These are phyloP conservation scores for Chlorella ohadii DNA, from an alignment of 139 green algal species.

Conservation along the genomic window DNA sequence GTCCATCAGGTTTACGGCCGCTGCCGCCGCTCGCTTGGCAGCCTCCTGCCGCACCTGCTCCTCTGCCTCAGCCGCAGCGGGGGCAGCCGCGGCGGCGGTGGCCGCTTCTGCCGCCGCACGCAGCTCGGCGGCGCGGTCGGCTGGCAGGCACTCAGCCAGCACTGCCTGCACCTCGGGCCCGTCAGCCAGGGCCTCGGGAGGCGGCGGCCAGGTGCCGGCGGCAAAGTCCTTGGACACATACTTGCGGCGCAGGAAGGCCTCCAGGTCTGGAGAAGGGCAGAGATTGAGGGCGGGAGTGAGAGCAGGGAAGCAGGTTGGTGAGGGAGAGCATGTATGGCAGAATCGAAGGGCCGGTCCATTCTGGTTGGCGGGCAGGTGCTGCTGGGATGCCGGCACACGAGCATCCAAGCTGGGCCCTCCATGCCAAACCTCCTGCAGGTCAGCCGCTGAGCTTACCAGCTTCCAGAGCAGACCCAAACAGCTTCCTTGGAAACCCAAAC, in stretches of 20 bases:
- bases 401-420: too few relatives aligned
- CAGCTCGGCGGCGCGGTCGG: neutral
- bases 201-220: slow-evolving; percentile 23
- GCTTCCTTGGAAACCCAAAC: too few relatives aligned
- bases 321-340: too few relatives aligned
- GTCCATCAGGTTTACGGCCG: slow-evolving; percentile 36
- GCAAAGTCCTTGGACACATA: slow-evolving; percentile 35
- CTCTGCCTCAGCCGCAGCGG: neutral
- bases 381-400: too few relatives aligned
- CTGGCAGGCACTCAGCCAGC: slow-evolving; percentile 16
- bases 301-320: too few relatives aligned
- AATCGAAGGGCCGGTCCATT: too few relatives aligned
- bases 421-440: too few relatives aligned
- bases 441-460: too few relatives aligned
- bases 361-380: too few relatives aligned
- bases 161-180: slow-evolving; percentile 1
- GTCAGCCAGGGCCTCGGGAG: neutral
- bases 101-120: too few relatives aligned
- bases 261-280: slow-evolving; percentile 36
- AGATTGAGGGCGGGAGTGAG: too few relatives aligned
- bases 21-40: neutral
- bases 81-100: neutral
- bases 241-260: slow-evolving; percentile 61
- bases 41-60: neutral
- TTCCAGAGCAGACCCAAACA: too few relatives aligned